A percentile compares a stretch with the other conserved stretches of the same genome.
phyloP scores from a whole-genome alignment of 2,329 filamentous ascomycete species.

The Myotisia sp. region DNA sequence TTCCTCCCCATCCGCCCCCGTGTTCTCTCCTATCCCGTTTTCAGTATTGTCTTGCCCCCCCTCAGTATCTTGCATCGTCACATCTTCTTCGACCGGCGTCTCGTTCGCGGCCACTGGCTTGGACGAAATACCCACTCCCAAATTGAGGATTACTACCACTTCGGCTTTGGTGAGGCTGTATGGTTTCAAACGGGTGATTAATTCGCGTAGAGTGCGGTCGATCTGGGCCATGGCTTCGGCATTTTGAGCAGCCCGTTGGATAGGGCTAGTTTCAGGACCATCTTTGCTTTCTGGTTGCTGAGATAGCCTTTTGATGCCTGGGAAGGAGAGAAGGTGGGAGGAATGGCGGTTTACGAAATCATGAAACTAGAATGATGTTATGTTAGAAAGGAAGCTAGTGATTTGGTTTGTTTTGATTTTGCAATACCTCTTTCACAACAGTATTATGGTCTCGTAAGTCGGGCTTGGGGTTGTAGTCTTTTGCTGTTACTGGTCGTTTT shows the following conservation, averaged over 20 bases:
- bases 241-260: constrained; percentile 6
- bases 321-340: constrained; percentile 27
- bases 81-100: constrained; percentile 13
- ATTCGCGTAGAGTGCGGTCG: constrained; percentile 24
- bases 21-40: constrained; percentile 12
- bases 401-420: not conserved
- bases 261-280: no score
- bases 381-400: constrained; percentile 1
- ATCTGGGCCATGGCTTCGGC: constrained; percentile 19
- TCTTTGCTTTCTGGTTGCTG: no score
- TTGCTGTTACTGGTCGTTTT: constrained; percentile 24
- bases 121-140: constrained; percentile 26
- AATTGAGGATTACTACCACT: constrained; percentile 33
- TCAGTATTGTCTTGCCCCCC: constrained; percentile 12
- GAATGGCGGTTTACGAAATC: constrained; percentile 29
- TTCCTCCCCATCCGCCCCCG: constrained; percentile 11
- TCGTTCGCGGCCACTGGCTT: constrained; percentile 1
- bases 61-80: constrained; percentile 15
- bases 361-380: constrained; percentile 22
- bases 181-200: constrained; percentile 25
- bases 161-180: constrained; percentile 34
- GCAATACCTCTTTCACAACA: constrained; percentile 32
- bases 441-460: constrained; percentile 34
- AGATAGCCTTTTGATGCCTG: constrained; percentile 16
- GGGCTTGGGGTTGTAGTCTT: constrained; percentile 27